Evolutionary conservation across 208 protist species (phyloP), one percentile per base, ranked within the genome.

Genomic region (Leishmania martiniquensis): DNA sequence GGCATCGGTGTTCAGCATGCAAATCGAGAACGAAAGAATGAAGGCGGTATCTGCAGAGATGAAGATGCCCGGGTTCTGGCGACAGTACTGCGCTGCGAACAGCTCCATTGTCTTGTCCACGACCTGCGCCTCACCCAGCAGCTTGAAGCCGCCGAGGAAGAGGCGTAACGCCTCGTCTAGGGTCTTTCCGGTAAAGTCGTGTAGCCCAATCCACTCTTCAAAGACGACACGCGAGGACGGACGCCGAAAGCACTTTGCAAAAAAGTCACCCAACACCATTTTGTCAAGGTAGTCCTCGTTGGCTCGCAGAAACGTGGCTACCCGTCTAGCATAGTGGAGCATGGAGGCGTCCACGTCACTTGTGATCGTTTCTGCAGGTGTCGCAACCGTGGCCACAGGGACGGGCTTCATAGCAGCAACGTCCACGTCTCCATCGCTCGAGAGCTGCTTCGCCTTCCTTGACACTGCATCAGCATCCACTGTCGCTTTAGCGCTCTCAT

Each of bases 1-100:
- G 20, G 93, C 93, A 80, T 98, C 95, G 32, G 95, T 98, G 86
- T 98, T 98, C 17, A 98, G 90, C 95, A 98, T 98, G 78, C 91
- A 96, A 49, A 98, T 96, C 25, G 93, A 95, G 82, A 97, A 98
- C 25, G 93, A 95, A 15, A 98, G 76, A 70, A 97, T 92, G 69
- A 96, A 98, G 32, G 95, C 93, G 22, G 93, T 97, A 51, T 97
- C 93, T 32, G 91, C 87, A 6, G 90, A 91, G 45, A 71, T 65
- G 76, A 97, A 97, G 42, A 86, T 83, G 49, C 82, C 82, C 25
- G 90, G 91, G 82, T 97, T 95, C 59, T 96, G 88, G 22, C 84
- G 84, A 79, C 85, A 96, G 82, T 95, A 97, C 72, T 96, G 91
- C 37, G 88, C 83, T 5, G 94, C 92, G 78, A 97, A 97, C 29